Conservation (phyloP, 495 filamentous ascomycete genomes). For the Lophiostoma macrostomum region DNA sequence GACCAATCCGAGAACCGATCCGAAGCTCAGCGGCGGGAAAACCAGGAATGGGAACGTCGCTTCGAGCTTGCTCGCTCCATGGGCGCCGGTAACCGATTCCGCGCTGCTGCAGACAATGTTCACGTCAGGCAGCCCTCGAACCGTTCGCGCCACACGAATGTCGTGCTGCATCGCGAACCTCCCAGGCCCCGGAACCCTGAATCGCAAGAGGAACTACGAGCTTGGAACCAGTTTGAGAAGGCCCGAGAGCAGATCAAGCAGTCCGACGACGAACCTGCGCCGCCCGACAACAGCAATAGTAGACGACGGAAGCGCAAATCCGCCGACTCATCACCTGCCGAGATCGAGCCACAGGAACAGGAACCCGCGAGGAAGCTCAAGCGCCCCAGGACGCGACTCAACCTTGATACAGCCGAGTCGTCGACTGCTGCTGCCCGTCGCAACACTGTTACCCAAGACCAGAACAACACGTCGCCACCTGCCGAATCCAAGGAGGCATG, state of each 20-base stretch:
- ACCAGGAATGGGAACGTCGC: slow-evolving; percentile 72
- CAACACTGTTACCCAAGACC: neutral
- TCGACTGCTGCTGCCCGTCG: slow-evolving; percentile 34
- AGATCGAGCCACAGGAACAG: slow-evolving; percentile 57
- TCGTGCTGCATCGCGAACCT: slow-evolving; percentile 25
- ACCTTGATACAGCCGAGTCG: slow-evolving; percentile 45
- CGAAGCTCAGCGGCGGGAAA: slow-evolving; percentile 60
- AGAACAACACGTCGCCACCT: slow-evolving; percentile 23
- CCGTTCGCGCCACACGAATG: slow-evolving; percentile 6
- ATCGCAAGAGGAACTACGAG: slow-evolving; percentile 72
- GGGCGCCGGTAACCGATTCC: slow-evolving; percentile 62
- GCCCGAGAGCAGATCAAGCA: slow-evolving; percentile 58
- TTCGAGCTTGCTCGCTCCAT: slow-evolving; percentile 75
- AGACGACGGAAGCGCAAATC: slow-evolving; percentile 72
- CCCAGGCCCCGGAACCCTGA: slow-evolving; percentile 56
- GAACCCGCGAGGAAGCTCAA: slow-evolving; percentile 77
- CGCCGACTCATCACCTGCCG: slow-evolving; percentile 67
- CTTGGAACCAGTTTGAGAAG: slow-evolving; percentile 87
- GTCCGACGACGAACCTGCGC: neutral
- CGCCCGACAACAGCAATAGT: slow-evolving; percentile 41
- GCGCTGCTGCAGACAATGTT: slow-evolving; percentile 47
- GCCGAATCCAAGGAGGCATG: slow-evolving; percentile 27
- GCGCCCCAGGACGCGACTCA: slow-evolving; percentile 68
- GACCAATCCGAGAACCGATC: slow-evolving; percentile 55
- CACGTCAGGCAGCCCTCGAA: neutral